These are phyloP conservation scores for Discostella stelligeroides DNA, from an alignment of 108 stramenopile genomes.

Conservation along the genomic window DNA sequence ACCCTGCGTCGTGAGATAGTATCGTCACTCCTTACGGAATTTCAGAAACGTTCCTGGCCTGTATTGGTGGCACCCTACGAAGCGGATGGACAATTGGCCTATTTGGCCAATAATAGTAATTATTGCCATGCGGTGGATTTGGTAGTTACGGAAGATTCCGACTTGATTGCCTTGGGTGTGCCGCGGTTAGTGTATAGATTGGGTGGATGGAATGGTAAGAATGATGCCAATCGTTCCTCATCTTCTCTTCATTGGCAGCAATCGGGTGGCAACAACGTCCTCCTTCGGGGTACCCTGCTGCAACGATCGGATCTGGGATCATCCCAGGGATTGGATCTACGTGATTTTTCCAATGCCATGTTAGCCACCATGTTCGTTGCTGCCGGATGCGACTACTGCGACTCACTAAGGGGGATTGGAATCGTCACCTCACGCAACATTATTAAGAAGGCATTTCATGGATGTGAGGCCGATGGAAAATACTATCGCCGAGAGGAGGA, in stretches of 20 bases:
- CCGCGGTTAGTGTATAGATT: slow-evolving; percentile 85
- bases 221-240: slow-evolving; percentile 49
- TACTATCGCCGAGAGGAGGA: not conserved
- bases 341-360: slow-evolving; percentile 86
- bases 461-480: not conserved
- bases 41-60: slow-evolving; percentile 47
- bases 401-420: slow-evolving; percentile 85
- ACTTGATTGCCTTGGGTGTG: slow-evolving; percentile 87
- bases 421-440: slow-evolving; percentile 80
- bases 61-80: slow-evolving; percentile 97
- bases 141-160: slow-evolving; percentile 97
- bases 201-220: slow-evolving; percentile 57
- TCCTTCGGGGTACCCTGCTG: slow-evolving; percentile 40
- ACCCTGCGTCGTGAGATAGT: slow-evolving; percentile 36
- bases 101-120: slow-evolving; percentile 73
- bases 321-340: slow-evolving; percentile 40
- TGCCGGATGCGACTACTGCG: slow-evolving; percentile 95
- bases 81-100: slow-evolving; percentile 97
- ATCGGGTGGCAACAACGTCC: not conserved
- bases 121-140: slow-evolving; percentile 72
- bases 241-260: not conserved
- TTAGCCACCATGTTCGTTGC: slow-evolving; percentile 90
- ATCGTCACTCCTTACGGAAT: slow-evolving; percentile 36
- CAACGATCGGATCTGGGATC: slow-evolving; percentile 49
- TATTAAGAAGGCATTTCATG: slow-evolving; percentile 46